Evolutionary conservation across 2,329 filamentous ascomycete genomes (phyloP), one percentile per base, ranked within the genome.

Genomic region (Verticillium longisporum): DNA sequence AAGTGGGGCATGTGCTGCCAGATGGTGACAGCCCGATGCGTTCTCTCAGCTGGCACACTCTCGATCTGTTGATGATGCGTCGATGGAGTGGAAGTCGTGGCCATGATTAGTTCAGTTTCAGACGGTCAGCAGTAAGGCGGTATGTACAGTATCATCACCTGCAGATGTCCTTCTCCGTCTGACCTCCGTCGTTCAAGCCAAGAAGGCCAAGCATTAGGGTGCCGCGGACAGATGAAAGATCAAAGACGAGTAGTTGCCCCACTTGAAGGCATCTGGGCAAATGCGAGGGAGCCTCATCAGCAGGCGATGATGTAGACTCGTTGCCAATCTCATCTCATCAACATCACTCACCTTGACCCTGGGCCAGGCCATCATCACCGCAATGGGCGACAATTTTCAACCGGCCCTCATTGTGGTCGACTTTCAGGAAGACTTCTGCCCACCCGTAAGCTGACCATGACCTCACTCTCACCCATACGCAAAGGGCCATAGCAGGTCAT

Each of bases 361-460:
- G 26, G 13, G n/a, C 26, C 26, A 21, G 33, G 3, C 36, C 21
- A 32, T 18, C 15, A 34, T 56, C 56, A 32, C 56, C 6, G 33
- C 26, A 15, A 26, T 55, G 54, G 32, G 26, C 26, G 58, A 63
- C 26, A 55, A 62, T 4, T 83, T 82, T 63, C 76, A 70, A 57
- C 80, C 83, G 3, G 83, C 83, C 2, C 75, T 86, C 31, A 75
- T 97, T 56, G 83, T 97, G 11, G 88, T 97, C 59, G 93, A 97
- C 74, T 82, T 96, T 70, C 95, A 98, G 75, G 89, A 97, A 74
- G 94, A 98, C 78, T 98, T 97, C 74, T 96, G 92, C 74, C 90
- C 91, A 62, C 92, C 93, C 13, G 92, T 95, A 77, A 77, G 88
- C 77, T 45, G 14, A 15, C 13, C 14, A 15, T 15, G n/a, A 26